These are phyloP conservation scores for Dovyalis caffra DNA, from an alignment of 345 rosid genomes.

Conservation along the genomic window DNA sequence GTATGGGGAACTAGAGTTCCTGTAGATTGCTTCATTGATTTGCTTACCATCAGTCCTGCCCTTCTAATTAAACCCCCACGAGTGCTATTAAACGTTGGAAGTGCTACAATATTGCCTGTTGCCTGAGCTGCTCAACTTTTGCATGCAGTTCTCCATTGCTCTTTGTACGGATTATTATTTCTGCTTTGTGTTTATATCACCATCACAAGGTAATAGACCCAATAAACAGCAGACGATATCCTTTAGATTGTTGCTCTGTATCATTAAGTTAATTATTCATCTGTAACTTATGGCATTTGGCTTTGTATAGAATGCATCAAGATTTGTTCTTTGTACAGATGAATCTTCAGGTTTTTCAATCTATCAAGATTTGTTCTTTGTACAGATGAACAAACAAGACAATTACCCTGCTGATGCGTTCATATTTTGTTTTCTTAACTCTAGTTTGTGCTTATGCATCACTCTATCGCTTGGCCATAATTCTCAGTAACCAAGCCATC, in stretches of 20 bases:
- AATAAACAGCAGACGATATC: neutral
- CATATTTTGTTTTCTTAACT: neutral
- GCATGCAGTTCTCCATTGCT: neutral
- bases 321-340: neutral
- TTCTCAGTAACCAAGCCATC: neutral
- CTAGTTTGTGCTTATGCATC: neutral
- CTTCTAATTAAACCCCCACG: constrained; percentile 54
- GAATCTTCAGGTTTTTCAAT: neutral
- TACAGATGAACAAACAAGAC: neutral
- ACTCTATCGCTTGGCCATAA: neutral
- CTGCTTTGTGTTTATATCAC: neutral
- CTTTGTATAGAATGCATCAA: neutral
- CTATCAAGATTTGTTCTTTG: neutral
- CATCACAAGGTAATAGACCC: neutral
- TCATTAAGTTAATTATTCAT: neutral
- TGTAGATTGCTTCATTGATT: constrained; percentile 50
- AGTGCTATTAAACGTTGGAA: constrained; percentile 37
- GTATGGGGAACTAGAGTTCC: constrained; percentile 90
- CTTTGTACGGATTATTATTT: constrained; percentile 7
- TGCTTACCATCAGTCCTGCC: constrained; percentile 59
- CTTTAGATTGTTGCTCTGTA: neutral
- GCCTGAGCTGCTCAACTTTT: constrained; percentile 20
- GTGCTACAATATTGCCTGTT: constrained; percentile 43
- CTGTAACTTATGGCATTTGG: neutral
- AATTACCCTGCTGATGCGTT: neutral